These are phyloP conservation scores for Tritrichomonas foetus DNA, from an alignment of 208 protist species.

Conservation along the genomic window DNA sequence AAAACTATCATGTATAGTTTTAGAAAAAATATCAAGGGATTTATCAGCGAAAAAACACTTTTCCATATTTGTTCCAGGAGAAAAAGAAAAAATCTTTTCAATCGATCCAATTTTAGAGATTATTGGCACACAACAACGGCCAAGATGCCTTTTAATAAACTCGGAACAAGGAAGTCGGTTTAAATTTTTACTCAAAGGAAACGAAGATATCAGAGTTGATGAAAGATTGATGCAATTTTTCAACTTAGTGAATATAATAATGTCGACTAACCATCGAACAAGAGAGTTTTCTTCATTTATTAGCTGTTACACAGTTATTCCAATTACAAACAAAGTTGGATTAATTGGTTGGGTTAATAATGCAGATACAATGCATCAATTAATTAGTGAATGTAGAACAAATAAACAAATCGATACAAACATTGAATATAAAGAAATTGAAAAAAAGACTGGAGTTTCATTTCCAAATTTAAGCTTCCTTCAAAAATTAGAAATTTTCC, in stretches of 20 bases:
- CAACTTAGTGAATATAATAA: neutral
- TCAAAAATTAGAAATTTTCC: too few species aligned
- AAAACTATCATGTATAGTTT: neutral
- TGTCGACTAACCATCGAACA: too few species aligned
- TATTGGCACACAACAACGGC: neutral
- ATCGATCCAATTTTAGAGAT: neutral
- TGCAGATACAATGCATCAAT: neutral
- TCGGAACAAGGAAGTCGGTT: neutral
- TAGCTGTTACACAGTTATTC: neutral
- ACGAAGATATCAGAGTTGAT: conserved; percentile 24
- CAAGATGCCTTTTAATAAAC: neutral
- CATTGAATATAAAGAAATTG: too few species aligned
- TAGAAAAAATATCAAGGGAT: neutral
- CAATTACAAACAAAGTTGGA: neutral
- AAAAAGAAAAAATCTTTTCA: neutral
- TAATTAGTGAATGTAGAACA: neutral
- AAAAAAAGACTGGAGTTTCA: too few species aligned
- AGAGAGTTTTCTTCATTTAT: too few species aligned
- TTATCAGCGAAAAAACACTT: neutral
- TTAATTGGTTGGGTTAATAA: neutral
- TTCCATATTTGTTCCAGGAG: neutral
- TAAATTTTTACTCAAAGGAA: neutral
- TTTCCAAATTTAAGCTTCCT: too few species aligned
- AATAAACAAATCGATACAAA: too few species aligned
- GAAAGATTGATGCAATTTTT: conserved; percentile 38